Conservation (phyloP, 2,329 filamentous ascomycete species). For the Cordyceps javanica region DNA sequence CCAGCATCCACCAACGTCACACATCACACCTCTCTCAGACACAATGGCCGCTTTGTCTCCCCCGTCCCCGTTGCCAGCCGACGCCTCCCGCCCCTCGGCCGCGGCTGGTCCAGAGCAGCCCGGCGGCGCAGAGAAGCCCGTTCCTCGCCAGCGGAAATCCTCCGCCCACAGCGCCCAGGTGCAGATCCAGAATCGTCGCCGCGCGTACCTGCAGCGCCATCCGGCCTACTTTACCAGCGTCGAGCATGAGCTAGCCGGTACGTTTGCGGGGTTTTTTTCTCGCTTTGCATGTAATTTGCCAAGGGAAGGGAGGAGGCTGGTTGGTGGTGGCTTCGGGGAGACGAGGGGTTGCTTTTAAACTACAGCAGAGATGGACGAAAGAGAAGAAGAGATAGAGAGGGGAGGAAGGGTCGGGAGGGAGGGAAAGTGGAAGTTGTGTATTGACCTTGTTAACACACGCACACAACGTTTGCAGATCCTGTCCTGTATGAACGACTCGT, state of each 20-base stretch:
- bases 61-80: background rate
- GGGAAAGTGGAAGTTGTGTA: too few species aligned
- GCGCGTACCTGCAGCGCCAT: conserved; percentile 67
- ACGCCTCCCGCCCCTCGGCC: too few species aligned
- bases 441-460: background rate
- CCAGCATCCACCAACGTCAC: background rate
- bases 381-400: background rate
- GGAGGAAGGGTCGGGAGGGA: too few species aligned
- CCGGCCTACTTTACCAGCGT: conserved; percentile 60
- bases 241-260: conserved; percentile 52
- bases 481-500: conserved; percentile 77
- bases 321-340: too few species aligned
- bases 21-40: too few species aligned
- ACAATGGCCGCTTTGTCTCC: background rate
- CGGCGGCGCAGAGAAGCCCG: conserved; percentile 27
- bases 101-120: background rate
- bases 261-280: too few species aligned
- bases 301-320: too few species aligned
- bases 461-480: conserved; percentile 47
- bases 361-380: background rate
- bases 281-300: too few species aligned
- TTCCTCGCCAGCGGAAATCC: conserved; percentile 39
- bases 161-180: conserved; percentile 40
- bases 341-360: too few species aligned
- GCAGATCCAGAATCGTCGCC: conserved; percentile 66